Base-by-base conservation (phyloP, 139 green algal genomes). In the Micractinium conductrix region DNA sequence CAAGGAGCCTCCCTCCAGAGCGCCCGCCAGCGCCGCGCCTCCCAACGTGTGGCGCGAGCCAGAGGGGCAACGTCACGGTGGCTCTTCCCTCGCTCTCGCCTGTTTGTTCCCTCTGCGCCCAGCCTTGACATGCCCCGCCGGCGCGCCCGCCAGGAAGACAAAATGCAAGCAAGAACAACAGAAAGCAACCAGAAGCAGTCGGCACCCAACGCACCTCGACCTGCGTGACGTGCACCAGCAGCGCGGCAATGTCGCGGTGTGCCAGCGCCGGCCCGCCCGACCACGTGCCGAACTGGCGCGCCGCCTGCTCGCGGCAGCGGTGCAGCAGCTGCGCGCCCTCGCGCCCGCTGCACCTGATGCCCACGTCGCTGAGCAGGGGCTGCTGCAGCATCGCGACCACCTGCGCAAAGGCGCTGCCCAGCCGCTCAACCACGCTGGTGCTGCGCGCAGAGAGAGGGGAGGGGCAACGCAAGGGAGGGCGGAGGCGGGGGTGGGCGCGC, bases 331-430 rank as follows among this genome's bases (percentile, higher is more conserved):
- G 76, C 76, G 28, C 40, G 5, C 76, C 76, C 2, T 38, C 40
- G 8, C 35, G 33, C 26, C 3, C 10, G 55, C 21, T 73, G 58
- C 76, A 82, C 37, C 58, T 58, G 55, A 82, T 82, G 76, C 62
- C 62, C 35, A 82, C 38, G 76, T 82, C 76, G 37, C 30, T 60
- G 33, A 82, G 76, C 76, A 82, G 76, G 22, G 76, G 76, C 76
- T 82, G 76, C 76, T 82, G 69, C 67, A 85, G 80, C 35, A 26
- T 85, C 45, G 48, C 80, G 0, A 85, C 48, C 22, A 84, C 78
- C 26, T 74, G 42, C 1, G 62, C 42, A 48, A 76, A 75, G 22
- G 45, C 33, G 63, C 24, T 28, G 79, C 79, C 67, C n/a, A 84
- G 44, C 21, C 65, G 63, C n/a, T 33, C 43, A 0, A 80, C 74